Percentiles rank a stretch among this genome's conserved stretches.
These are phyloP conservation scores for Arthroderma sp. DNA, from an alignment of 2,329 filamentous ascomycete species.

Conservation along the genomic window DNA sequence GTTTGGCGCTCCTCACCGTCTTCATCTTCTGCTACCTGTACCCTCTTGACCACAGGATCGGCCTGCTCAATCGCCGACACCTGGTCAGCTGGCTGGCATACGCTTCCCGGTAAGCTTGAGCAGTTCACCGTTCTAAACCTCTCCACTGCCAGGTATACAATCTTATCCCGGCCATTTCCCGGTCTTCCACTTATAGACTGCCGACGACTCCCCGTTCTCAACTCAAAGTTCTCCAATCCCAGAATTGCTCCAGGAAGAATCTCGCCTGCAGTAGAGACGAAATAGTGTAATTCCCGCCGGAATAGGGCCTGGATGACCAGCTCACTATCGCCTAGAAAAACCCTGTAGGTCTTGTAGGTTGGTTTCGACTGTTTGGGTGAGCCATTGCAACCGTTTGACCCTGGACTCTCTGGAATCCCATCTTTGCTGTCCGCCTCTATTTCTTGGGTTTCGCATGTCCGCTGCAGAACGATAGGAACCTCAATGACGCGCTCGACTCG, in stretches of 20 bases:
- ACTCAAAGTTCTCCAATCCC: slow-evolving; percentile 12
- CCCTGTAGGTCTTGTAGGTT: slow-evolving; percentile 7
- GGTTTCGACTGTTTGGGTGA: background rate
- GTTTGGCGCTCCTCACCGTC: background rate
- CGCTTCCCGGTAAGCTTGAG: background rate
- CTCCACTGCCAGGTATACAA: slow-evolving; percentile 16
- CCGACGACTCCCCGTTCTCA: slow-evolving; percentile 10
- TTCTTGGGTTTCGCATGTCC: background rate
- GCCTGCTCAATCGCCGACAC: slow-evolving; percentile 3
- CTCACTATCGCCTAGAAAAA: slow-evolving; percentile 17
- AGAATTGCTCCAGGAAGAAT: slow-evolving; percentile 13
- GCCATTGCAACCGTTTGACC: too few species aligned
- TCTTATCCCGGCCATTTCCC: background rate
- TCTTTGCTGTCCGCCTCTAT: background rate
- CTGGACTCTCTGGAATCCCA: background rate
- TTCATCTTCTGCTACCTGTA: background rate
- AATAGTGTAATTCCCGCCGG: slow-evolving; percentile 9
- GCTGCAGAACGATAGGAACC: slow-evolving; percentile 2
- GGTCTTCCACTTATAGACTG: background rate
- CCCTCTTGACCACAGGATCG: background rate
- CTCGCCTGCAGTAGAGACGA: slow-evolving; percentile 8
- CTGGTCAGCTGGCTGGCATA: background rate
- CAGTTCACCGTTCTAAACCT: slow-evolving; percentile 10
- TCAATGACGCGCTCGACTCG: slow-evolving; percentile 17
- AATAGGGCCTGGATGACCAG: slow-evolving; percentile 18